These are phyloP conservation scores for Epichloe gansuensis DNA, from an alignment of 2,329 filamentous ascomycete species.

Conservation along the genomic window DNA sequence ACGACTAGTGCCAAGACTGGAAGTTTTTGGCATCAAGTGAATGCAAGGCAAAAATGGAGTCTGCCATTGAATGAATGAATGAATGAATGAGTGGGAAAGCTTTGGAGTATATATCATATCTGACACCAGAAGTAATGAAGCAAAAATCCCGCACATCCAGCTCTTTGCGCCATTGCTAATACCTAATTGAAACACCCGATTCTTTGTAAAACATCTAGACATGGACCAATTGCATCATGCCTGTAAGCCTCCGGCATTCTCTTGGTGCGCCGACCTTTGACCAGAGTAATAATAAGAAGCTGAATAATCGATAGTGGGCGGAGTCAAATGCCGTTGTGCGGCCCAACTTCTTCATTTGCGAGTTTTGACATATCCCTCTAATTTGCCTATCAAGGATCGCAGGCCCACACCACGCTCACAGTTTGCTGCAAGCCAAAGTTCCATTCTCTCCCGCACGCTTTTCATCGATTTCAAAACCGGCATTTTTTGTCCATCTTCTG, in stretches of 20 bases:
- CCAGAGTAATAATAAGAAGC: too few relatives aligned
- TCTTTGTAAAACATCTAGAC: too few relatives aligned
- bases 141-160: background rate
- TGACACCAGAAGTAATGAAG: background rate
- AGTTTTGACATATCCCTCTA: constrained; percentile 37
- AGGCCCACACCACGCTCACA: constrained; percentile 69
- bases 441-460: constrained; percentile 63
- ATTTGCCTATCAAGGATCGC: constrained; percentile 53
- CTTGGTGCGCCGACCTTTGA: too few relatives aligned
- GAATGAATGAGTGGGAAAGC: background rate
- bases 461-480: constrained; percentile 62
- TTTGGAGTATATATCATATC: background rate
- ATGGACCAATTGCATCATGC: too few relatives aligned
- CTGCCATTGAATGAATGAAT: background rate
- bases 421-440: constrained; percentile 66
- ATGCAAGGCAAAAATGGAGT: background rate
- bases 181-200: background rate
- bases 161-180: background rate
- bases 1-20: too few relatives aligned
- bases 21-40: too few relatives aligned
- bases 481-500: constrained; percentile 54
- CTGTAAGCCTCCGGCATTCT: too few relatives aligned
- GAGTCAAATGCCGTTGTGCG: background rate
- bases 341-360: constrained; percentile 15
- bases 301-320: too few relatives aligned